Evolutionary conservation across 1,139 yeast genomes (phyloP), one percentile per base, ranked within the genome.

Genomic region (Blastobotrys illinoisensis): DNA sequence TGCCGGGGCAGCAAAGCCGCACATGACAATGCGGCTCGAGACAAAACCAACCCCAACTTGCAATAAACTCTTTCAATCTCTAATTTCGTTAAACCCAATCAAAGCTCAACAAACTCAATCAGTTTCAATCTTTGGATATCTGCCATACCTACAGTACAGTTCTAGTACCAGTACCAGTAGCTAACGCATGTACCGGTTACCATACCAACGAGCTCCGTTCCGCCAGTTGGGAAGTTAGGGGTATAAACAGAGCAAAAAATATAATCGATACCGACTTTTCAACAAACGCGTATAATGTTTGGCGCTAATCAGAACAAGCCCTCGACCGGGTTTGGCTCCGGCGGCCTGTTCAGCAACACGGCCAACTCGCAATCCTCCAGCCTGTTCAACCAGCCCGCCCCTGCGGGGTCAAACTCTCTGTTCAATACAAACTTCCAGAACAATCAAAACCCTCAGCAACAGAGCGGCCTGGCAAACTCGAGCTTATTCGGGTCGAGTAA

Each of bases 281-380:
- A 32, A 32, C 40, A 5, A 11, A 26, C 32, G 32, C 40, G 40
- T 32, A 32, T 14, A 32, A 11, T 32, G 40, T 32, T 32, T 32
- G 40, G 40, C 16, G 40, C 40, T 3, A 32, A 32, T n/a, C 56
- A 26, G 60, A 56, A 48, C 53, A 56, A 53, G 49, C 49, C 44
- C 57, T 19, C 58, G 56, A 52, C 57, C 19, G n/a, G 43, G 21
- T 26, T 32, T 11, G 44, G 49, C 20, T 6, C 18, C 11, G 49
- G 48, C 51, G 46, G 45, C 5, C 36, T 16, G 44, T 49, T 43
- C 13, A 14, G 45, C 24, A 11, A 13, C 44, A 49, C 24, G 28
- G 48, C 40, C 23, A 18, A 46, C 13, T 5, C 40, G 16, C 40
- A 32, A 7, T 1, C 16, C 6, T n/a, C 40, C 5, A 32, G 16